These are phyloP conservation scores for Pseudogymnoascus sp. DNA, from an alignment of 2,329 filamentous ascomycete species.

Conservation along the genomic window DNA sequence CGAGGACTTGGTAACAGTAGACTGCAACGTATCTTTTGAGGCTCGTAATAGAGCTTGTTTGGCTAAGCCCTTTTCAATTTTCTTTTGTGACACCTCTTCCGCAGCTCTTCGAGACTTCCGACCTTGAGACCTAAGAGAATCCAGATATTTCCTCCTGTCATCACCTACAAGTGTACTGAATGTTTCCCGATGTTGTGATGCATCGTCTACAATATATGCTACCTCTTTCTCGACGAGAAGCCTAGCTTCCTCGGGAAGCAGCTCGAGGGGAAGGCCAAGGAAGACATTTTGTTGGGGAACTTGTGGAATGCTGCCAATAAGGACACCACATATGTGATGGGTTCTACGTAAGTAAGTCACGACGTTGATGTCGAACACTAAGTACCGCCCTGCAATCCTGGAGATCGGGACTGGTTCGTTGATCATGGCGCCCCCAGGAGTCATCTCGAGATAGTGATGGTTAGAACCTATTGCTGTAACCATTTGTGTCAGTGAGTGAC, in stretches of 20 bases:
- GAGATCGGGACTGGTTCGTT: conserved; percentile 67
- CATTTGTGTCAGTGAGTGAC: conserved; percentile 3
- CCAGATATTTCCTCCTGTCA: conserved; percentile 55
- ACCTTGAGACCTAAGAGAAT: conserved; percentile 38
- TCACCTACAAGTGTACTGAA: conserved; percentile 48
- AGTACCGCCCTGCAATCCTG: conserved; percentile 68
- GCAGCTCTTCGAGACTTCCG: conserved; percentile 38
- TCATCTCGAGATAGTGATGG: conserved; percentile 12
- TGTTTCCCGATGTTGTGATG: conserved; percentile 47
- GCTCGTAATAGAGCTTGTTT: conserved; percentile 22
- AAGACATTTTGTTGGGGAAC: conserved; percentile 94
- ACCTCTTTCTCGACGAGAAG: conserved; percentile 68
- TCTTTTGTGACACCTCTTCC: conserved; percentile 20
- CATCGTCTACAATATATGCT: conserved; percentile 76
- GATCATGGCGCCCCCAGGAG: conserved; percentile 14
- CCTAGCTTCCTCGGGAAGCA: conserved; percentile 83
- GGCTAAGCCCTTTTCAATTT: conserved; percentile 20
- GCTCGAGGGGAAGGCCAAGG: conserved; percentile 75
- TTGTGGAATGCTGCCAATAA: conserved; percentile 83
- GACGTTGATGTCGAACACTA: conserved; percentile 80
- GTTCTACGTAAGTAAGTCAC: conserved; percentile 69
- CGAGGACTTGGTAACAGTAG: not conserved
- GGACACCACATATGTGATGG: conserved; percentile 76
- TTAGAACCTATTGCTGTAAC: not conserved
- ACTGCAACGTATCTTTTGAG: conserved; percentile 11